Percentiles rank a stretch among this genome's conserved stretches.
Conservation (phyloP, 768 basidiomycete genomes). For the Candolleomyces efflorescens region DNA sequence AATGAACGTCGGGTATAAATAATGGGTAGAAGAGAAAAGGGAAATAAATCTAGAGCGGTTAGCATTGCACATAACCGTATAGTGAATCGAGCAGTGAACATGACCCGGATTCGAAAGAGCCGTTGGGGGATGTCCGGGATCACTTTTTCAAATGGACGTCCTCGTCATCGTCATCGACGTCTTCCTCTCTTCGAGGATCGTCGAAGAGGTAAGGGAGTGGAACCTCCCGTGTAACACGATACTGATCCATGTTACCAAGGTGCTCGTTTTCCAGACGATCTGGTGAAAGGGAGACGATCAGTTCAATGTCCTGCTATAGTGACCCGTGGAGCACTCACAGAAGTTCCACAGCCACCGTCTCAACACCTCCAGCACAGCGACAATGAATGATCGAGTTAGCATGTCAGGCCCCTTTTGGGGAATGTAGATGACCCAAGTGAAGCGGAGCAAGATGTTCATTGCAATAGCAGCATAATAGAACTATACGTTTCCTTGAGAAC, state of each 20-base stretch:
- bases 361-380: slow-evolving; percentile 68
- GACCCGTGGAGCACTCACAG: slow-evolving; percentile 46
- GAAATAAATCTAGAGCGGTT: neutral
- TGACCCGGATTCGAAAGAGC: too few species aligned
- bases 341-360: slow-evolving; percentile 92
- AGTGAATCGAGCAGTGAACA: too few species aligned
- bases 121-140: too few species aligned
- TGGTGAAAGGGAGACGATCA: slow-evolving; percentile 5
- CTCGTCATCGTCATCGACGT: slow-evolving; percentile 31
- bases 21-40: too few species aligned
- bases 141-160: neutral
- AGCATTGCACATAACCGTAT: too few species aligned
- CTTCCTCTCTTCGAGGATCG: slow-evolving; percentile 43
- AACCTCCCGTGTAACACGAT: slow-evolving; percentile 81
- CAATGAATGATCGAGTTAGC: slow-evolving; percentile 61
- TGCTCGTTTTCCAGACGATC: slow-evolving; percentile 73
- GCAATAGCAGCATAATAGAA: slow-evolving; percentile 80
- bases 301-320: neutral
- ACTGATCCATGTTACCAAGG: slow-evolving; percentile 89
- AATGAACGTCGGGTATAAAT: too few species aligned
- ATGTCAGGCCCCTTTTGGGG: slow-evolving; percentile 44
- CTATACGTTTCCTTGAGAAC: slow-evolving; percentile 27
- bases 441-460: slow-evolving; percentile 71
- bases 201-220: slow-evolving; percentile 75
- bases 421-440: slow-evolving; percentile 80